phyloP scores from a whole-genome alignment of 108 stramenopile species.

The Mediolabrus comicus region DNA sequence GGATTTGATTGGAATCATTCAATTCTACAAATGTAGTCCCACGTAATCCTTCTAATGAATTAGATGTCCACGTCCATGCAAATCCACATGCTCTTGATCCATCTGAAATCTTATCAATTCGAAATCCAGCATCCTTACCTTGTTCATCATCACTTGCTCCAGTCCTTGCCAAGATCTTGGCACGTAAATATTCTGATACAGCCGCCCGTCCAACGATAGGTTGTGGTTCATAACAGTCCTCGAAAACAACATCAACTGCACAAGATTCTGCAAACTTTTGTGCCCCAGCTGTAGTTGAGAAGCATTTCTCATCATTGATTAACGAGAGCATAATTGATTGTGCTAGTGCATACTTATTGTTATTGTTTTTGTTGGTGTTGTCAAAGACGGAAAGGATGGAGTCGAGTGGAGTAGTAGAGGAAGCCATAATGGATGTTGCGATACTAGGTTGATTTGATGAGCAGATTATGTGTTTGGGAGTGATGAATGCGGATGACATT shows the following conservation, averaged over 20 bases:
- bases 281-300: slow-evolving; percentile 48
- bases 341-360: slow-evolving; percentile 21
- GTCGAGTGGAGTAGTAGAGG: not conserved
- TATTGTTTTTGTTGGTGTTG: not conserved
- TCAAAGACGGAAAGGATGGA: not conserved
- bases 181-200: slow-evolving; percentile 20
- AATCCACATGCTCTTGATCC: slow-evolving; percentile 71
- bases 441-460: too few species aligned
- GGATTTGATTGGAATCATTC: slow-evolving; percentile 59
- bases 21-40: slow-evolving; percentile 79
- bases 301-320: slow-evolving; percentile 58
- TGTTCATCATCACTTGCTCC: slow-evolving; percentile 37
- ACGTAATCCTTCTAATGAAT: slow-evolving; percentile 62
- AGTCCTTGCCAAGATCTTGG: slow-evolving; percentile 16
- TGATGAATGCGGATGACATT: not conserved
- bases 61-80: slow-evolving; percentile 73
- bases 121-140: slow-evolving; percentile 45
- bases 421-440: not conserved
- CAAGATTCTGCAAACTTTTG: slow-evolving; percentile 69
- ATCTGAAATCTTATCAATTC: slow-evolving; percentile 73
- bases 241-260: slow-evolving; percentile 58
- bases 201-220: slow-evolving; percentile 58
- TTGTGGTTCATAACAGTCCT: slow-evolving; percentile 73
- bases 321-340: slow-evolving; percentile 31
- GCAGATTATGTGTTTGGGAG: not conserved